Evolutionary conservation across 1,284 basidiomycete genomes (phyloP), one percentile per base, ranked within the genome.

Genomic region (Trichosporon coremiiforme): DNA sequence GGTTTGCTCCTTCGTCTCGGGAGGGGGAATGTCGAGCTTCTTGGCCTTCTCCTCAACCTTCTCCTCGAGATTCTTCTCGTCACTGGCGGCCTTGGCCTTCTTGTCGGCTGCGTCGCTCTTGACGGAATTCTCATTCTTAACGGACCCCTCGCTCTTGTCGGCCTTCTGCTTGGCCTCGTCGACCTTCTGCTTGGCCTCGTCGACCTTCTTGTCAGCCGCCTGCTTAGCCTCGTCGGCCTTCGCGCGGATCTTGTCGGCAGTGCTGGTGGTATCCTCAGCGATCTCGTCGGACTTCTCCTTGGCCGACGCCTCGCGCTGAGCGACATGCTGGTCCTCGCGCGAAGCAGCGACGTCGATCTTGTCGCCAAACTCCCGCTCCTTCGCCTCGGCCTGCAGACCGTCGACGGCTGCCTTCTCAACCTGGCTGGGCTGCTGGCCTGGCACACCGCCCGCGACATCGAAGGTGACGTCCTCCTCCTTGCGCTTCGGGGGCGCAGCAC

Each of bases 211-310:
- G 36, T 47, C 45, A 20, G 45, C 45, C 45, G n/a, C 5, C 45
- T 47, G 4, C n/a, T 47, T 47, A 17, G 5, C 45, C 17, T 47
- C 45, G 45, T 38, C 36, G 36, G 12, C 36, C 36, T 38, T 38
- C 36, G 8, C 10, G 36, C 36, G 9, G 36, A 38, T 38, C 36
- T 17, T 45, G 41, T 45, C 41, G 41, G 41, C 41, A 6, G 41
- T 17, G 41, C 17, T n/a, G 41, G 41, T 45, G 41, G 41, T 45
- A 12, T n/a, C 17, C 15, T n/a, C n/a, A 15, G 41, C 41, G 41
- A 45, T 17, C 41, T 45, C 41, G 41, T 45, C 41, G 41, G 41
- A 4, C 4, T 31, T 33, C 62, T 67, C 67, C 47, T 68, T 72
- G 4, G 17, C 15, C 41, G 15, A n/a, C 5, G 17, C 41, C 17